Percentiles rank a stretch among this genome's conserved stretches.
Conservation (phyloP, 1,284 basidiomycete genomes). For the Moesziomyces parantarcticus region DNA sequence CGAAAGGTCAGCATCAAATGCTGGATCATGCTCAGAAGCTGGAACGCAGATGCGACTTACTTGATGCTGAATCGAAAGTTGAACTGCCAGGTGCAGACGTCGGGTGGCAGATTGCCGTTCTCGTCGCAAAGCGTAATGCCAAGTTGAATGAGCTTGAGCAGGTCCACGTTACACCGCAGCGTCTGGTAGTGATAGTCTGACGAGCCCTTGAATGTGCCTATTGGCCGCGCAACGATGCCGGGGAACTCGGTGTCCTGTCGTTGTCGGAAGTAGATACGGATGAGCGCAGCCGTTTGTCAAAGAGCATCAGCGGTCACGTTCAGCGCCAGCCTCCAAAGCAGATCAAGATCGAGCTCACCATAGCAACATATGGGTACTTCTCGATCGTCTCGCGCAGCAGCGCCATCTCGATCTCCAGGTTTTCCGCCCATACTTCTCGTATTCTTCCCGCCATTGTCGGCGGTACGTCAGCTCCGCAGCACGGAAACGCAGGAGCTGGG, state of each 20-base stretch:
- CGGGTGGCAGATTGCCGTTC: conserved; percentile 83
- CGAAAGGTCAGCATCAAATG: not conserved
- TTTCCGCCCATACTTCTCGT: conserved; percentile 89
- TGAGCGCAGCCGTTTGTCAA: not conserved
- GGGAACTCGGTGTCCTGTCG: conserved; percentile 91
- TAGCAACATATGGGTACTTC: conserved; percentile 91
- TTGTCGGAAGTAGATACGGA: not conserved
- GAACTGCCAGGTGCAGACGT: conserved; percentile 96
- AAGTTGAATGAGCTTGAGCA: conserved; percentile 96
- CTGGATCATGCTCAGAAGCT: not conserved
- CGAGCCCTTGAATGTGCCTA: conserved; percentile 93
- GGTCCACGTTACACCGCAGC: conserved; percentile 93
- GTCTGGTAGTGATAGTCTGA: conserved; percentile 99
- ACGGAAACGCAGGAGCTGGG: not conserved
- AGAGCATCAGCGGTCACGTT: too few relatives aligned
- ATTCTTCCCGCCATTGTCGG: conserved; percentile 61
- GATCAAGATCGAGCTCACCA: conserved; percentile 70
- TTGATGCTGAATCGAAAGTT: conserved; percentile 93
- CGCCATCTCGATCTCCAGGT: conserved; percentile 91
- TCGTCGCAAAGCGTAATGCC: conserved; percentile 94
- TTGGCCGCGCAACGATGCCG: conserved; percentile 95
- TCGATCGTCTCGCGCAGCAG: conserved; percentile 87
- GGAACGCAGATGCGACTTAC: conserved; percentile 72
- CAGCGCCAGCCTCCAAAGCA: too few relatives aligned
- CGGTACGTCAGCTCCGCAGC: conserved; percentile 1